Base-by-base conservation (phyloP, 139 green algal genomes). In the Chlorella sp. region DNA sequence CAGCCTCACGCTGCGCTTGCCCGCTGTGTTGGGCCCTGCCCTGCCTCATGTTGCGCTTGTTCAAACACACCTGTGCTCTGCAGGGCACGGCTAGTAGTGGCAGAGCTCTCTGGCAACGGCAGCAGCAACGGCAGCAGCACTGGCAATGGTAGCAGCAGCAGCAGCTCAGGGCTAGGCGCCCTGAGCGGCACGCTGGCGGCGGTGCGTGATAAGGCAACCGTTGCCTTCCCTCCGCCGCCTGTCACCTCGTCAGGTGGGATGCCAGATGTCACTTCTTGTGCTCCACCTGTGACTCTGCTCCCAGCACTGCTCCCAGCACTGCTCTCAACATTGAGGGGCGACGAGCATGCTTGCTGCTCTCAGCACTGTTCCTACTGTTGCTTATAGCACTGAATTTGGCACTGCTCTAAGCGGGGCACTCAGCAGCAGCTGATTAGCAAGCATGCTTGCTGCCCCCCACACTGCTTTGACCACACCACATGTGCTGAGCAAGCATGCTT, bases 141-240 rank as follows among this genome's bases (percentile, higher is more conserved):
- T 21, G 37, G 78, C 77, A 24, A 21, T 21, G 4, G 40, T 28
- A 61, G 78, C 78, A n/a, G 40, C 78, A n/a, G 78, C 78, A 28
- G 78, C 79, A 69, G 42, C 68, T 36, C 37, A 22, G 77, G 39
- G 79, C 28, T 18, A 16, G 37, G 22, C 32, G 79, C 30, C 79
- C 37, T 32, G 28, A 39, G 12, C 48, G 79, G 79, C 18, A 7
- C 79, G 64, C 64, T 71, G 64, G 64, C 64, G 64, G 64, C 79
- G 64, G 64, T 85, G 42, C 79, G 75, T 15, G 48, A 85, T 5
- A 34, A 34, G 40, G 42, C 30, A 32, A 85, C 79, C 22, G n/a
- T 24, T 15, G 77, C 64, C 84, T 88, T 88, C 40, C 84, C 84
- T 30, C 68, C 68, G 66, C 84, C 84, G 84, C 84, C 84, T 18